These are phyloP conservation scores for Kuraishia piskuri DNA, from an alignment of 805 yeast genomes.

Conservation along the genomic window DNA sequence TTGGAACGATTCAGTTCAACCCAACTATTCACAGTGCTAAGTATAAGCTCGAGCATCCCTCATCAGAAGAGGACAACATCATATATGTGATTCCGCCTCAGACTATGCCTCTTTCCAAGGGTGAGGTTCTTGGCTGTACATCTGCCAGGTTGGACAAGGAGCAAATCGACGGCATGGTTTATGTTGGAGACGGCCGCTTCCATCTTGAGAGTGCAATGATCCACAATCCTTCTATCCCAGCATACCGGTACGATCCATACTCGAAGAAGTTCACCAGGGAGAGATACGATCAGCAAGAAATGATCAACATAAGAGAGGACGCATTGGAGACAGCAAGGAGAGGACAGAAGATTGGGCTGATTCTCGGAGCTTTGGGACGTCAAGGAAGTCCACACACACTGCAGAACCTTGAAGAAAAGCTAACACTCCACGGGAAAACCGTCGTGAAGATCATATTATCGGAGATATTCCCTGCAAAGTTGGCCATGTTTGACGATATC, in stretches of 20 bases:
- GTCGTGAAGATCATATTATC: constrained; percentile 79
- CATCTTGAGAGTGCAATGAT: constrained; percentile 96
- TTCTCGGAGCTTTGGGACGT: constrained; percentile 89
- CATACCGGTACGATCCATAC: constrained; percentile 92
- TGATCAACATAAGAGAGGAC: constrained; percentile 62
- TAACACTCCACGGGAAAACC: constrained; percentile 46
- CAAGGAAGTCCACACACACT: constrained; percentile 86
- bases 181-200: constrained; percentile 93
- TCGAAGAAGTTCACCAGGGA: constrained; percentile 86
- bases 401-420: constrained; percentile 48
- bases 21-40: constrained; percentile 82
- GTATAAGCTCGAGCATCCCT: constrained; percentile 40
- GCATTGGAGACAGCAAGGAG: constrained; percentile 59
- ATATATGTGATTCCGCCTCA: constrained; percentile 79
- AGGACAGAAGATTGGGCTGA: constrained; percentile 69
- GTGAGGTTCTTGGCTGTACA: constrained; percentile 95
- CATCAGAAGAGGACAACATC: constrained; percentile 16
- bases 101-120: constrained; percentile 84
- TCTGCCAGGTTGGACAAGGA: constrained; percentile 68
- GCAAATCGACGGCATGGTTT: constrained; percentile 72
- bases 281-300: constrained; percentile 76
- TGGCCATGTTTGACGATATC: constrained; percentile 85
- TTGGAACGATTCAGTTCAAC: constrained; percentile 95
- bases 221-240: constrained; percentile 88
- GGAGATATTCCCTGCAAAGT: constrained; percentile 88